Evolutionary conservation across 345 rosid species (phyloP), one percentile per base, ranked within the genome.

Genomic region (Populus ilicifolia): DNA sequence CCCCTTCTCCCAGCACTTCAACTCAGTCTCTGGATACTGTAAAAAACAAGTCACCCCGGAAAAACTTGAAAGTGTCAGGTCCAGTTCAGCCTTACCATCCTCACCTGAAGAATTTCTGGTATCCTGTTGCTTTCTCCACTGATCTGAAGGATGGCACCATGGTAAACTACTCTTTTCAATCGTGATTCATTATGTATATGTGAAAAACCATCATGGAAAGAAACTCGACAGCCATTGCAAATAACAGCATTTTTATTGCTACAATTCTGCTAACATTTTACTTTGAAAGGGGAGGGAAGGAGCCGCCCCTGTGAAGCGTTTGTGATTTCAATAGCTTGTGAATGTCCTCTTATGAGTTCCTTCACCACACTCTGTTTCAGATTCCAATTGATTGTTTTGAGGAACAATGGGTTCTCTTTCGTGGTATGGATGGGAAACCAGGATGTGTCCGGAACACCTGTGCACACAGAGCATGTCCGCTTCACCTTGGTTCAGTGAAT

Each of bases 391-490:
- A 96, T 56, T 96, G 99, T 83, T 96, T 96, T 72, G 99, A 96
- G 85, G 89, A 92, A 80, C 93, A 93, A 67, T 96, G 99, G 98
- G 99, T 96, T 76, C 70, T 93, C 81, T 96, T 96, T 75, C 90
- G 98, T 17, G 99, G 99, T 25, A 89, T 91, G 83, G 97, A 93
- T 54, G 94, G 98, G 59, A 93, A 83, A 76, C 98, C 98, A 1
- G 98, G 99, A 75, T 96, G 99, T 74, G 94, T 96, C 71, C 91
- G 79, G 81, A 93, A 96, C 84, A 91, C 96, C 0, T 96, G 99
- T 75, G 99, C 99, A 2, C 99, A 96, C 84, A 89, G 99, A 84
- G 98, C 99, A 3, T 96, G 99, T 71, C 98, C 99, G 54, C 99
- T 96, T 82, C 86, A 96, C 82, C 99, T 96, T 73, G 99, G 99